These are phyloP conservation scores for Ophiostoma sp. DNA, from an alignment of 2,329 filamentous ascomycete species.

Conservation along the genomic window DNA sequence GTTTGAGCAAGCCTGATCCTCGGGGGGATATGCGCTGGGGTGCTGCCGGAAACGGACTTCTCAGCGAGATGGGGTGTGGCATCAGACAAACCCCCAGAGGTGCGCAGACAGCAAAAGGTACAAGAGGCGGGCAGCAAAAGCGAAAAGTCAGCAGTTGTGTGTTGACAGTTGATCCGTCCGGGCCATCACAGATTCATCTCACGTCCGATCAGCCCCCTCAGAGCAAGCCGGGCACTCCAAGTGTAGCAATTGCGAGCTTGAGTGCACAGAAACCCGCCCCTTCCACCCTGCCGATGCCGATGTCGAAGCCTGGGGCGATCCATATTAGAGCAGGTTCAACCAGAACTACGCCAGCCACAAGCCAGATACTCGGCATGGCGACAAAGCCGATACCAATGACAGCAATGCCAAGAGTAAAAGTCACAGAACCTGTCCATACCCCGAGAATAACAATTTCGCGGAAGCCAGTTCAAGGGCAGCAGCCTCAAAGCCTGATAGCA, in stretches of 20 bases:
- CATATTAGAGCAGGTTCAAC: no score
- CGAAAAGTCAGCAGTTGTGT: not conserved
- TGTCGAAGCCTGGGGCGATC: no score
- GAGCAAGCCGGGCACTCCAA: not conserved
- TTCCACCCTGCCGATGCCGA: not conserved
- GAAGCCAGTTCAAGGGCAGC: not conserved
- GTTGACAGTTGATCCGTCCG: not conserved
- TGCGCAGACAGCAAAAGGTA: not conserved
- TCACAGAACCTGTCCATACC: not conserved
- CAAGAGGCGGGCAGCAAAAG: not conserved
- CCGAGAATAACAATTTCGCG: not conserved
- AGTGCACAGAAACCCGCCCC: not conserved
- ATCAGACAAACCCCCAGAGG: no score
- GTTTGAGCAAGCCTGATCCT: constrained; percentile 15
- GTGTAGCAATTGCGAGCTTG: no score
- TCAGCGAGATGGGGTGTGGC: not conserved
- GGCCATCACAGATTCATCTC: not conserved
- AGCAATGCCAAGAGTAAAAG: no score
- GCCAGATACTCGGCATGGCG: no score
- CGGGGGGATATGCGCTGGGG: constrained; percentile 16
- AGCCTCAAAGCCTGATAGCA: not conserved
- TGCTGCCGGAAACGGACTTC: not conserved
- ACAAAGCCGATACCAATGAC: not conserved
- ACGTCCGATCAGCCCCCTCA: not conserved
- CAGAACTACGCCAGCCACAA: no score